phyloP scores from a whole-genome alignment of 2,329 filamentous ascomycete species.

The Cladophialophora yegresii region DNA sequence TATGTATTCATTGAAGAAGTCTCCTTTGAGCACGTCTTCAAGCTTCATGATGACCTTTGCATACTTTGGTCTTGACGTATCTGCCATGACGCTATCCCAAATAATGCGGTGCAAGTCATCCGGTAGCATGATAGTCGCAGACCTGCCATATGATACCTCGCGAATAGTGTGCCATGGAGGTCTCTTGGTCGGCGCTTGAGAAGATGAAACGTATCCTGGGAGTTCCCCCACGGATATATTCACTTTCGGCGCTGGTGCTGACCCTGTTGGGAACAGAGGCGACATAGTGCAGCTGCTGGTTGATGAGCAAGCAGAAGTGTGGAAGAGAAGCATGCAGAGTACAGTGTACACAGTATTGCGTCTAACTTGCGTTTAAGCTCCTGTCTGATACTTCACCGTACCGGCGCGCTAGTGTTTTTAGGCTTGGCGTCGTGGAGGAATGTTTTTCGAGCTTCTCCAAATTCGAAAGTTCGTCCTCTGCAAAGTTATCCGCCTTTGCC shows the following conservation, averaged over 20 bases:
- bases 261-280: constrained; percentile 5
- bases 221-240: constrained; percentile 65
- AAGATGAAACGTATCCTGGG: constrained; percentile 64
- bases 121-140: constrained; percentile 71
- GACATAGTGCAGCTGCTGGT: constrained; percentile 13
- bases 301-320: not conserved
- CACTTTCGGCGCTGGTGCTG: constrained; percentile 41
- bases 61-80: constrained; percentile 55
- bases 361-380: not conserved
- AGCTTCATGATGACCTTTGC: constrained; percentile 72
- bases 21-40: constrained; percentile 67
- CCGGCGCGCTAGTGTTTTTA: not conserved
- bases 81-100: constrained; percentile 54
- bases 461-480: not conserved
- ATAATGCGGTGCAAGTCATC: constrained; percentile 47
- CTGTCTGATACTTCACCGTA: not conserved
- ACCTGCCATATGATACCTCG: constrained; percentile 68
- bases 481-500: not conserved
- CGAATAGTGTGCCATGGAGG: constrained; percentile 74
- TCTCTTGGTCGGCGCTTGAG: constrained; percentile 69
- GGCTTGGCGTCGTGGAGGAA: not conserved
- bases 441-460: constrained; percentile 1
- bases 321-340: not conserved
- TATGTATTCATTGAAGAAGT: constrained; percentile 82
- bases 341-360: not conserved